Evolutionary conservation across 2,329 filamentous ascomycete species (phyloP), one percentile per base, ranked within the genome.

Genomic region (Graphilbum sp.): DNA sequence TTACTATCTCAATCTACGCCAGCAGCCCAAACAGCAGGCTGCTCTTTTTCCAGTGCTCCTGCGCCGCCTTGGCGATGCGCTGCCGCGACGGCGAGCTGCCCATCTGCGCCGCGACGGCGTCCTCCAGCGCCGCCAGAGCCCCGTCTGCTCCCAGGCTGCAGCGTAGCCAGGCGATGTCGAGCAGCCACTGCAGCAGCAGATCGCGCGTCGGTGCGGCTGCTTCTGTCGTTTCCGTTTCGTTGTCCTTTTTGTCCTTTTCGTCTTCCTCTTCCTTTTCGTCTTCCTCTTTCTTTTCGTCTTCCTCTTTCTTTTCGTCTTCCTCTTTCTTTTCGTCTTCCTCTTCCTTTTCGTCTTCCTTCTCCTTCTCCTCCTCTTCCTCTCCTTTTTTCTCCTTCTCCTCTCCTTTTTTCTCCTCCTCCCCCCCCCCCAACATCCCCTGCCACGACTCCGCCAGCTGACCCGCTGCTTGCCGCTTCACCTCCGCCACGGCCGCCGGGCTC

Each of bases 21-120:
- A 95, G 58, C 40, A 93, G 60, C 2, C 81, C 85, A 58, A 95
- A 94, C 20, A 95, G 56, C 45, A 95, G 57, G 54, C 72, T 78
- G 11, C 82, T 90, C 50, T 80, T 74, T 61, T 79, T 83, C 75
- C 83, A 90, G 55, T 90, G 92, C 37, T 87, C 83, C 34, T 67
- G 62, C 6, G 83, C 72, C 15, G 66, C 62, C 55, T 78, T 80
- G 46, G 52, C 56, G 29, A 92, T 55, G 44, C 71, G 71, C 33
- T 66, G 56, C 15, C 59, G 61, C 38, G 3, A 25, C 34, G 1
- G 24, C 21, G 11, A 78, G n/a, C n/a, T 49, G 2, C 63, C 66
- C 1, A 61, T 60, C 9, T 54, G 50, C 41, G 64, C 54, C 7
- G 69, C 54, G 51, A 16, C 52, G 43, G 2, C 51, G 35, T 5